Evolutionary conservation across 2,329 filamentous ascomycete genomes (phyloP).

Genomic region (Falciphora oryzae): DNA sequence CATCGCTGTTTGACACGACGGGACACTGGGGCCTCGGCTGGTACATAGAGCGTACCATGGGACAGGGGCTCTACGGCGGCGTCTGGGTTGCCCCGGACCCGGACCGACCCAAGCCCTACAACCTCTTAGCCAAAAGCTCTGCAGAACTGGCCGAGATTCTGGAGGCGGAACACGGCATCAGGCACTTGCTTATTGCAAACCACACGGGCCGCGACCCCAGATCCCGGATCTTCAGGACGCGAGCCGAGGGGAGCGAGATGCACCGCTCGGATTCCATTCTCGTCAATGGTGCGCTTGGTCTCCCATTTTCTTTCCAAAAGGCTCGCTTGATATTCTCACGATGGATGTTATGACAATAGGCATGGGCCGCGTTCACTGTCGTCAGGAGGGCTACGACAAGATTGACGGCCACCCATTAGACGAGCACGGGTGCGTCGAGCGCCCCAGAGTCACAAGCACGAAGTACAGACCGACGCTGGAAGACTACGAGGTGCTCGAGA

Average conservation of each 20-base stretch:
- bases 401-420: constrained; percentile 14
- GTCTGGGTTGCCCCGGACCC: constrained; percentile 16
- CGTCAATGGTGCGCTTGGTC: constrained; percentile 16
- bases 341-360: constrained; percentile 7
- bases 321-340: background rate
- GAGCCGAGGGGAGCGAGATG: constrained; percentile 16
- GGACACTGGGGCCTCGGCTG: constrained; percentile 6
- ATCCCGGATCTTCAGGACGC: constrained; percentile 16
- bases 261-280: constrained; percentile 20
- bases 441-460: background rate
- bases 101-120: constrained; percentile 14
- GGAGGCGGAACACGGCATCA: constrained; percentile 15
- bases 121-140: constrained; percentile 12
- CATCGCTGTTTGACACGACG: background rate
- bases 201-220: constrained; percentile 16
- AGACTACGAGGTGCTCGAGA: constrained; percentile 7
- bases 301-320: too few species aligned
- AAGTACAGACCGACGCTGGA: background rate
- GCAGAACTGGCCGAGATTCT: constrained; percentile 13
- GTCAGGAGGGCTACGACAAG: constrained; percentile 11
- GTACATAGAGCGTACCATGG: constrained; percentile 4
- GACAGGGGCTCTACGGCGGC: constrained; percentile 14
- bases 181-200: constrained; percentile 15
- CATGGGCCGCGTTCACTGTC: constrained; percentile 20
- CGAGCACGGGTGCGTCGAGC: constrained; percentile 14